Conservation (phyloP, 148 eudicot genomes). For the Diospyros lotus region DNA sequence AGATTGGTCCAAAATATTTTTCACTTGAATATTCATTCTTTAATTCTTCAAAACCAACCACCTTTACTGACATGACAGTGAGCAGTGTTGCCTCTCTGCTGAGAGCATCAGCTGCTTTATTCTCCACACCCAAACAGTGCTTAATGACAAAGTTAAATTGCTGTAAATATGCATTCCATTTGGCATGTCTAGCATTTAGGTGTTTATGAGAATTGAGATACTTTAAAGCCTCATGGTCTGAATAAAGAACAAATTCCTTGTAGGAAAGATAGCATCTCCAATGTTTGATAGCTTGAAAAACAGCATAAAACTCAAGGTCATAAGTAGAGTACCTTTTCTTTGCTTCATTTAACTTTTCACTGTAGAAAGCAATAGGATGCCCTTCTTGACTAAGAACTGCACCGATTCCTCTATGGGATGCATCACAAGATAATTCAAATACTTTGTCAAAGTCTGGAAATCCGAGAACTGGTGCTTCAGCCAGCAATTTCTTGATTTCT, state of each 20-base stretch:
- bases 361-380: neutral
- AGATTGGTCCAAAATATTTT: neutral
- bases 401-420: neutral
- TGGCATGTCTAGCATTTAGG: neutral
- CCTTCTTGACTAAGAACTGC: neutral
- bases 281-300: neutral
- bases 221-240: neutral
- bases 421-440: neutral
- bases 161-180: neutral
- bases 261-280: neutral
- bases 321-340: neutral
- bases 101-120: neutral
- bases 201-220: neutral
- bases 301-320: neutral
- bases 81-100: neutral
- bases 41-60: neutral
- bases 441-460: neutral
- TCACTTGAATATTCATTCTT: neutral
- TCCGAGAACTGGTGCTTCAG: neutral
- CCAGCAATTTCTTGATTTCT: neutral
- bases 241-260: neutral
- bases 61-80: neutral
- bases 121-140: neutral
- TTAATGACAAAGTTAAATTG: neutral
- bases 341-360: conserved; percentile 5